phyloP scores from a whole-genome alignment of 2,329 filamentous ascomycete species.

The Calcarisporium arbuscula region DNA sequence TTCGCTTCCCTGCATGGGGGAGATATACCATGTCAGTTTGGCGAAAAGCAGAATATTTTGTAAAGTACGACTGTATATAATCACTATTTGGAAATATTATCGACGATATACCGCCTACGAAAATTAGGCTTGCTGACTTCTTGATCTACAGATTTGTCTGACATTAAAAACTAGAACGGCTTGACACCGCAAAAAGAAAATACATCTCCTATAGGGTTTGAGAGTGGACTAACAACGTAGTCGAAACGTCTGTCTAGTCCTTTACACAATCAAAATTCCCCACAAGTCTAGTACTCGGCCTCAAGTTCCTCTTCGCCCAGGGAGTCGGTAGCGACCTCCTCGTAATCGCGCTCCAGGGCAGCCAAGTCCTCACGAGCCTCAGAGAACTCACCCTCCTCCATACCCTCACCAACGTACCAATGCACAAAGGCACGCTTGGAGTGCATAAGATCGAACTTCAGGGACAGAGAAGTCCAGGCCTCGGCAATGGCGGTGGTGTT shows the following conservation, averaged over 20 bases:
- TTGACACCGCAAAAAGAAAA: slow-evolving; percentile 33
- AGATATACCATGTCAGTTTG: no score
- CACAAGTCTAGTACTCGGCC: slow-evolving; percentile 73
- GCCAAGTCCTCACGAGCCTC: slow-evolving; percentile 98
- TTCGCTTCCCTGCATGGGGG: background rate
- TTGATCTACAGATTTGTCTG: slow-evolving; percentile 26
- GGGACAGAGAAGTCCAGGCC: slow-evolving; percentile 91
- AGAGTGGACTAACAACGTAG: slow-evolving; percentile 20
- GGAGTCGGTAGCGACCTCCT: slow-evolving; percentile 95
- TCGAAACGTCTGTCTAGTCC: slow-evolving; percentile 9
- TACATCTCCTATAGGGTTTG: slow-evolving; percentile 26
- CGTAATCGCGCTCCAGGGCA: slow-evolving; percentile 96
- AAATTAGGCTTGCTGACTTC: slow-evolving; percentile 10
- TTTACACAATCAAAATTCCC: slow-evolving; percentile 5
- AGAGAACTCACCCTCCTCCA: slow-evolving; percentile 99
- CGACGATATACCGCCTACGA: no score
- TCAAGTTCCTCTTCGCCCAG: slow-evolving; percentile 81
- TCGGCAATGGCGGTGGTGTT: slow-evolving; percentile 98
- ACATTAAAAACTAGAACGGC: slow-evolving; percentile 31
- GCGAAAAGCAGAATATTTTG: no score
- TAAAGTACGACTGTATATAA: no score
- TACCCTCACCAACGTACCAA: slow-evolving; percentile 99
- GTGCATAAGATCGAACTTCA: slow-evolving; percentile 99
- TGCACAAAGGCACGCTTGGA: slow-evolving; percentile 99
- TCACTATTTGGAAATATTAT: no score